Evolutionary conservation across 2,329 filamentous ascomycete genomes (phyloP).

Genomic region (Chaetomium olivaceum): DNA sequence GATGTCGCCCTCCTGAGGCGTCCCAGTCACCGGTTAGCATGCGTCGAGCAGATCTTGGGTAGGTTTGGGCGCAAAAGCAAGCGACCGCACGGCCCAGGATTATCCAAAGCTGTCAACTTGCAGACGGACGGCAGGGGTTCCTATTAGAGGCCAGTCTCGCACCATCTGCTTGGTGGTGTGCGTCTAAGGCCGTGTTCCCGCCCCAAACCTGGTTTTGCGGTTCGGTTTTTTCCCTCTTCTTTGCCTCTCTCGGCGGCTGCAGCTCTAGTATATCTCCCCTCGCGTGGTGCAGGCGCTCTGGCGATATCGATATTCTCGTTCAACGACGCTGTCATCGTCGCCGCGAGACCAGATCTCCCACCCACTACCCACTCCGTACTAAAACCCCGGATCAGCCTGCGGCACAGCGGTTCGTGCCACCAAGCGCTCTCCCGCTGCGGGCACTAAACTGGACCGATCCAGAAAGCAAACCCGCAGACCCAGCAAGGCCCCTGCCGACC

Average conservation of each 20-base stretch:
- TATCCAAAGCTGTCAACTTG: constrained; percentile 25
- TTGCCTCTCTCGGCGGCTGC: constrained; percentile 1
- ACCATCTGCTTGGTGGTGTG: constrained; percentile 11
- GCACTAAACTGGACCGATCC: constrained; percentile 24
- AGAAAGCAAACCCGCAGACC: constrained; percentile 20
- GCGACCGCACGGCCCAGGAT: constrained; percentile 24
- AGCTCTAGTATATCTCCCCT: constrained; percentile 6
- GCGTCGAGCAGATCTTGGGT: constrained; percentile 26
- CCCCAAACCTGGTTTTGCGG: constrained; percentile 13
- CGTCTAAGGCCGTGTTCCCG: constrained; percentile 26
- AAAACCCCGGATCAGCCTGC: constrained; percentile 26
- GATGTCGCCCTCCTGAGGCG: constrained; percentile 10
- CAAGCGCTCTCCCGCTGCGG: constrained; percentile 28
- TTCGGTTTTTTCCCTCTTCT: constrained; percentile 16
- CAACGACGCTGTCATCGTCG: constrained; percentile 4
- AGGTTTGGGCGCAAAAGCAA: constrained; percentile 30
- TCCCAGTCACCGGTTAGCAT: constrained; percentile 22
- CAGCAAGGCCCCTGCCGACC: constrained; percentile 22
- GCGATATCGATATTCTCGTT: constrained; percentile 13
- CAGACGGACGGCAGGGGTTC: constrained; percentile 19
- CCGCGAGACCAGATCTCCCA: constrained; percentile 1
- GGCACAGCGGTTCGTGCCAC: constrained; percentile 34
- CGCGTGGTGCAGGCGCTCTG: constrained; percentile 10
- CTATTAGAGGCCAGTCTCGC: constrained; percentile 17
- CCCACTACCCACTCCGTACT: not conserved